Evolutionary conservation across 129 eudicot species (phyloP), one percentile per base, ranked within the genome.

Genomic region (Pulicaria dysenterica): DNA sequence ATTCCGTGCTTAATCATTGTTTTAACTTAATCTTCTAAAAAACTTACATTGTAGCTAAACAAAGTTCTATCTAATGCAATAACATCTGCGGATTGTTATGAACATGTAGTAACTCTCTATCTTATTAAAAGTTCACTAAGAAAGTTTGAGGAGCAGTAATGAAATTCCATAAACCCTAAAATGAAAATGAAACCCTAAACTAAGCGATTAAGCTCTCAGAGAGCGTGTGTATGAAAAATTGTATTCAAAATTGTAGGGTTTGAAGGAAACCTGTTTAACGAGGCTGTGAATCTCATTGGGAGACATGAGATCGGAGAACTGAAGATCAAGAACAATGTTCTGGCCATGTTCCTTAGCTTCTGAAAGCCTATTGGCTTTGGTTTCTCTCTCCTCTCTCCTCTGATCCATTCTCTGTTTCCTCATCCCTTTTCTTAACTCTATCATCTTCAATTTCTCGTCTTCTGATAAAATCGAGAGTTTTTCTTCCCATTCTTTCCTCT

Each of bases 391-490:
- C 72, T 83, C 89, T 2, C 73, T 47, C 73, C 89, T 73, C 70
- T 84, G 77, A 40, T 83, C 91, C 97, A 94, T 90, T 43, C 99
- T 80, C 82, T 86, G 94, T 41, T 74, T 90, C 56, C 97, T 77
- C 70, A 86, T 5, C 74, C 64, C 89, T 58, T 62, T 90, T 66
- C 97, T 81, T 3, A 81, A 43, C 79, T 86, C 97, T 2, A 95
- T 84, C 55, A 84, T 59, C 81, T 84, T 83, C 44, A 67, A 19
- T 56, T 47, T 90, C 80, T 90, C 99, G 70, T 88, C 94, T 58
- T 95, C 96, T 4, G 85, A 76, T 9, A 77, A 57, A 36, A 38
- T 45, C 8, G 87, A 82, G 11, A 95, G 77, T 78, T 81, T 90
- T n/a, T n/a, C n/a, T n/a, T n/a, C n/a, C n/a, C n/a, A n/a, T n/a